Conservation (phyloP, 2,329 filamentous ascomycete genomes). For the Whalleya microplaca region DNA sequence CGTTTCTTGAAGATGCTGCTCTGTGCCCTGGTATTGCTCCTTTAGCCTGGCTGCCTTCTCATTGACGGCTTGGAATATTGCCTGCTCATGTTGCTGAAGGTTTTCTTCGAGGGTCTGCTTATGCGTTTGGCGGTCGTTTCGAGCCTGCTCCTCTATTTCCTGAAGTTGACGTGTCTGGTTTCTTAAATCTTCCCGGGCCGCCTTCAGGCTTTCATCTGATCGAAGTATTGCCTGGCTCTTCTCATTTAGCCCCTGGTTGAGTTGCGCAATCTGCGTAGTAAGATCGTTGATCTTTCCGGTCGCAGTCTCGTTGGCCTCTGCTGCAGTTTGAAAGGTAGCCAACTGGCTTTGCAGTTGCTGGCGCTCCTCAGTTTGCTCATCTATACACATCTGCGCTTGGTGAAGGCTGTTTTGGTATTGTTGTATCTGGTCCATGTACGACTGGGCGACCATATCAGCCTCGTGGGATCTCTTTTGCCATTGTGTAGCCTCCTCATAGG, state of each 20-base stretch:
- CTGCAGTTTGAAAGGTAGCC: conserved; percentile 3
- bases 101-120: conserved; percentile 9
- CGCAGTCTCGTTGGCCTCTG: conserved; percentile 7
- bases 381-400: conserved; percentile 2
- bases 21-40: conserved; percentile 30
- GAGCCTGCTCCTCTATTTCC: conserved; percentile 18
- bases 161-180: conserved; percentile 15
- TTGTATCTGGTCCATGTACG: conserved; percentile 14
- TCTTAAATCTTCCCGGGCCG: conserved; percentile 15
- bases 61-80: conserved; percentile 35
- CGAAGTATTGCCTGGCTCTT: conserved; percentile 17
- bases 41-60: conserved; percentile 38
- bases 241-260: conserved; percentile 15
- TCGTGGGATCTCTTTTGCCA: conserved; percentile 29
- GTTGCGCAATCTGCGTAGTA: conserved; percentile 10
- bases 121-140: conserved; percentile 21
- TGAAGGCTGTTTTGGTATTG: conserved; percentile 23
- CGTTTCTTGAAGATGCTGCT: conserved; percentile 30
- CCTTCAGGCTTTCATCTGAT: conserved; percentile 17
- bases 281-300: conserved; percentile 12
- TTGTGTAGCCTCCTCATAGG: conserved; percentile 8
- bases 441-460: background rate
- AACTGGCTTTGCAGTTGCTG: conserved; percentile 21
- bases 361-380: conserved; percentile 12
- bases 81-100: conserved; percentile 27